These are phyloP conservation scores for Xylaria sp. DNA, from an alignment of 2,329 filamentous ascomycete genomes.

Conservation along the genomic window DNA sequence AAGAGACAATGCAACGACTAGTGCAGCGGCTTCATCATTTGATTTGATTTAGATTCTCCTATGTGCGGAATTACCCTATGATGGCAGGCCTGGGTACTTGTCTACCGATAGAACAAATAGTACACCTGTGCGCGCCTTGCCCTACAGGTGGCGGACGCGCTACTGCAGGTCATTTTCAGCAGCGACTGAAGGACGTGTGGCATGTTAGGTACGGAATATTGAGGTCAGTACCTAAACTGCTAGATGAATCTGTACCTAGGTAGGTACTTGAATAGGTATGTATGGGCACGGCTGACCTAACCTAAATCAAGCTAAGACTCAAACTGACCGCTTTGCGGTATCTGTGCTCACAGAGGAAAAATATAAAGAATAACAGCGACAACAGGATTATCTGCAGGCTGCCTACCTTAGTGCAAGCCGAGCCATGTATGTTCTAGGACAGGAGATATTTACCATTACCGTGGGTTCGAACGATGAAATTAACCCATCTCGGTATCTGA, in stretches of 20 bases:
- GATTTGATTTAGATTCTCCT: neutral
- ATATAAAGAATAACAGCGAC: neutral
- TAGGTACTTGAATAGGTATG: neutral
- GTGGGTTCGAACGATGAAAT: slow-evolving; percentile 5
- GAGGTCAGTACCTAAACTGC: neutral
- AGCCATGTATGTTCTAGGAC: slow-evolving; percentile 6
- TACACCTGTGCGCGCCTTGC: neutral
- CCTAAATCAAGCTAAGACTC: slow-evolving; percentile 30
- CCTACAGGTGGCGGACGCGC: slow-evolving; percentile 17
- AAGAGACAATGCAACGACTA: neutral
- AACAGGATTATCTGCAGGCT: slow-evolving; percentile 25
- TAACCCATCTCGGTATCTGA: slow-evolving; percentile 8
- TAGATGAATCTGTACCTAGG: slow-evolving; percentile 4
- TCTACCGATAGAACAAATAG: neutral
- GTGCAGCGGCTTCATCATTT: neutral
- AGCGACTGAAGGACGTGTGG: slow-evolving; percentile 17
- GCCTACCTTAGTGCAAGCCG: slow-evolving; percentile 3
- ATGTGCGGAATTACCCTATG: neutral
- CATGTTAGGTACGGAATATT: neutral
- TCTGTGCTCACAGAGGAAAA: slow-evolving; percentile 9
- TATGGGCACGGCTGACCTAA: slow-evolving; percentile 15
- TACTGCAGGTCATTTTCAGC: slow-evolving; percentile 40
- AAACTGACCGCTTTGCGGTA: slow-evolving; percentile 32
- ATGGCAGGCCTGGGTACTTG: neutral
- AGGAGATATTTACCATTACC: slow-evolving; percentile 5